Conservation (phyloP, 345 rosid species). For the Excoecaria cochinchinensis region DNA sequence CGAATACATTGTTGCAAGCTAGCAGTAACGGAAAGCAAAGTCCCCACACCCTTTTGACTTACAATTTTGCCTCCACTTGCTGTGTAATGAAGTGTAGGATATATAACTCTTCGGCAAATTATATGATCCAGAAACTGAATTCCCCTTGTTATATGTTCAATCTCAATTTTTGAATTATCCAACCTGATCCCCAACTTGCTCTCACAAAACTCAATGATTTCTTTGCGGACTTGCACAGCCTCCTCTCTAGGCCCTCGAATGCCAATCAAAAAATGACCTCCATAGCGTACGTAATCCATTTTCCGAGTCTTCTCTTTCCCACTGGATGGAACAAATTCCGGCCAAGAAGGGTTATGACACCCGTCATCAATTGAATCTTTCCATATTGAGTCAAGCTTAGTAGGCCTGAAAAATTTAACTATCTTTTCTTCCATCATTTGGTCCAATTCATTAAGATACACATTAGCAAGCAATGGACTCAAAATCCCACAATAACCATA, state of each 20-base stretch:
- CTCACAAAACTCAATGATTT: slow-evolving; percentile 72
- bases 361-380: slow-evolving; percentile 76
- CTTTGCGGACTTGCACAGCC: slow-evolving; percentile 60
- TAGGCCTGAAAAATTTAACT: slow-evolving; percentile 67
- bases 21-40: slow-evolving; percentile 92
- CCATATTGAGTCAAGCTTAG: slow-evolving; percentile 84
- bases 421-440: slow-evolving; percentile 71
- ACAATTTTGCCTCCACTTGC: slow-evolving; percentile 78
- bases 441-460: slow-evolving; percentile 83
- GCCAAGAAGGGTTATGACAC: slow-evolving; percentile 97
- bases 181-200: slow-evolving; percentile 52
- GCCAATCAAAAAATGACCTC: slow-evolving; percentile 87
- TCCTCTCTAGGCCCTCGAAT: slow-evolving; percentile 92
- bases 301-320: slow-evolving; percentile 89
- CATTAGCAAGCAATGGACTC: slow-evolving; percentile 89
- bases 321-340: slow-evolving; percentile 92
- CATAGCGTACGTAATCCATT: slow-evolving; percentile 89
- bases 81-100: slow-evolving; percentile 85
- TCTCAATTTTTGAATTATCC: slow-evolving; percentile 75
- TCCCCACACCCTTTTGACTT: slow-evolving; percentile 85
- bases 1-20: slow-evolving; percentile 83
- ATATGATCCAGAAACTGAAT: slow-evolving; percentile 91
- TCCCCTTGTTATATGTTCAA: slow-evolving; percentile 84
- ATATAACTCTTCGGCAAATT: slow-evolving; percentile 70
- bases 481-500: slow-evolving; percentile 84